These are phyloP conservation scores for Camelina hispida DNA, from an alignment of 345 rosid species.

Conservation along the genomic window DNA sequence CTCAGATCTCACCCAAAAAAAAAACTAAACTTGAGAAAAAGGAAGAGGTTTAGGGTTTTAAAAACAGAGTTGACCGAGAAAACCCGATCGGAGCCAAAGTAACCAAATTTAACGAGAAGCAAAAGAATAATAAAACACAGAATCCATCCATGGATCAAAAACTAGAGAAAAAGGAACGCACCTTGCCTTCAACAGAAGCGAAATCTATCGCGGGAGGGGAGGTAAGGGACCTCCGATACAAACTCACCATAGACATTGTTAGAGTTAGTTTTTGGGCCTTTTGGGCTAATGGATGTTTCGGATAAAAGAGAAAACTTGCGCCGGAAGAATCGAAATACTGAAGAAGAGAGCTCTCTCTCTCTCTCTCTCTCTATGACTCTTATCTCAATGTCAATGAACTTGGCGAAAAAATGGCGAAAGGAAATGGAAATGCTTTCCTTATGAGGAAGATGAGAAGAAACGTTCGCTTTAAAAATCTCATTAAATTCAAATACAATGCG, in stretches of 20 bases:
- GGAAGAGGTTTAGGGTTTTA: conserved; percentile 21
- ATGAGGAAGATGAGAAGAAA: not conserved
- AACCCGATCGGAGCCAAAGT: not conserved
- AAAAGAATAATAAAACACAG: not conserved
- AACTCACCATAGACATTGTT: conserved; percentile 71
- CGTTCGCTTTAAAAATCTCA: not conserved
- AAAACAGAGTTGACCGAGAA: not conserved
- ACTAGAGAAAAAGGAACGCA: conserved; percentile 5
- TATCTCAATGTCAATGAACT: not conserved
- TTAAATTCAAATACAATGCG: not conserved
- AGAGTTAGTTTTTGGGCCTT: not conserved
- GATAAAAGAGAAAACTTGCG: conserved; percentile 25
- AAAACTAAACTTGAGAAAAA: not conserved
- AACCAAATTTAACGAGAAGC: conserved; percentile 1
- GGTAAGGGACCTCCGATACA: conserved; percentile 66
- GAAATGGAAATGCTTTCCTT: not conserved
- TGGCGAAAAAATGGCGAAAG: not conserved
- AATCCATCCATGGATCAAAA: not conserved
- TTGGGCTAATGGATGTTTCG: not conserved
- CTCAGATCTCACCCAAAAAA: conserved; percentile 25
- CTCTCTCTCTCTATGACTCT: not conserved
- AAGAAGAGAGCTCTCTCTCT: not conserved
- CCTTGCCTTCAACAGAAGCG: conserved; percentile 84
- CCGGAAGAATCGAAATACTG: not conserved
- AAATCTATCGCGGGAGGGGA: conserved; percentile 87